phyloP scores from a whole-genome alignment of 352 stramenopile genomes.

The Globisporangium alternatum region DNA sequence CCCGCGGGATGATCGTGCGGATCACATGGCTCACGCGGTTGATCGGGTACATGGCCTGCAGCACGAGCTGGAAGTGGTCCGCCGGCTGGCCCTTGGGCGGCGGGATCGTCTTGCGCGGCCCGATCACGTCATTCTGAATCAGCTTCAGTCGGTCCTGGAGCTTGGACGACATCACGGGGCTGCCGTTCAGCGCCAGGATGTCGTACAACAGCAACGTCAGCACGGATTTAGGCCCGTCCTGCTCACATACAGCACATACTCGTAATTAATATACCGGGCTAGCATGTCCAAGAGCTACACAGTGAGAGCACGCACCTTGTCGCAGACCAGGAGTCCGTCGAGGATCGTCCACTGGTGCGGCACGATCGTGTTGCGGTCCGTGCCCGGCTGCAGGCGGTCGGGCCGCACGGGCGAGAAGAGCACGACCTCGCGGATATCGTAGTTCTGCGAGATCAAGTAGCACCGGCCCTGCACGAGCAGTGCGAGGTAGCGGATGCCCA shows the following conservation, averaged over 20 bases:
- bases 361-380: slow-evolving; percentile 68
- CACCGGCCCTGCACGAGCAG: slow-evolving; percentile 76
- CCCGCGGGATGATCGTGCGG: slow-evolving; percentile 64
- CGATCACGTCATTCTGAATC: slow-evolving; percentile 89
- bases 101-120: slow-evolving; percentile 69
- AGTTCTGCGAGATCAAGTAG: slow-evolving; percentile 83
- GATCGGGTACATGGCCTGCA: slow-evolving; percentile 84
- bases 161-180: slow-evolving; percentile 80
- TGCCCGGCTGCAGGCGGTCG: slow-evolving; percentile 67
- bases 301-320: slow-evolving; percentile 38
- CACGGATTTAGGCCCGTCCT: slow-evolving; percentile 58
- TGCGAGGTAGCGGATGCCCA: slow-evolving; percentile 73
- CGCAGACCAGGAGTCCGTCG: slow-evolving; percentile 76
- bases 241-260: not conserved
- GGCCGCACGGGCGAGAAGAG: slow-evolving; percentile 79
- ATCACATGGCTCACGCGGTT: slow-evolving; percentile 77
- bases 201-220: slow-evolving; percentile 84
- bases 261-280: not conserved
- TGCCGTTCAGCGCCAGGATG: slow-evolving; percentile 83
- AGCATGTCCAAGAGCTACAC: not conserved
- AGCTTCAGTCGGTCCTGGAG: slow-evolving; percentile 84
- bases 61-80: slow-evolving; percentile 78
- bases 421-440: slow-evolving; percentile 76
- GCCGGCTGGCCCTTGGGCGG: slow-evolving; percentile 72
- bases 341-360: slow-evolving; percentile 88